A percentile compares a stretch with the other conserved stretches of the same genome.
phyloP scores from a whole-genome alignment of 2,329 filamentous ascomycete genomes.

The Colletotrichum incanum region DNA sequence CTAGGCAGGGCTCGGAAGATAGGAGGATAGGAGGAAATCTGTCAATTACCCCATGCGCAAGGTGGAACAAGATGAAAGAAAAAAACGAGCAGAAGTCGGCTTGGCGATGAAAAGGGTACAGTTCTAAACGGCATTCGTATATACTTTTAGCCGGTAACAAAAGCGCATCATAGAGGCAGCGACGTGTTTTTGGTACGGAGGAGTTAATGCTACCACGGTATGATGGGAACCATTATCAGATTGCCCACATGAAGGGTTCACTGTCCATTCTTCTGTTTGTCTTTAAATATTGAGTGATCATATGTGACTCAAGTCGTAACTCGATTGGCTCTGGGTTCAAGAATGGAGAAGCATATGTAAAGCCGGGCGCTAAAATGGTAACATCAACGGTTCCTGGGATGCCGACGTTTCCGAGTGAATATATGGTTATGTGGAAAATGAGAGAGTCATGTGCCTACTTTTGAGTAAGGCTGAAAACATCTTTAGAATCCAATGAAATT shows the following conservation, averaged over 20 bases:
- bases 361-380: background rate
- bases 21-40: slow-evolving; percentile 19
- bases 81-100: slow-evolving; percentile 5
- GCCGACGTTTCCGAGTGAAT: background rate
- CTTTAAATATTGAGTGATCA: background rate
- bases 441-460: background rate
- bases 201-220: slow-evolving; percentile 13
- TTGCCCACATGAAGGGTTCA: background rate
- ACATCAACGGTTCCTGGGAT: background rate
- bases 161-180: slow-evolving; percentile 31
- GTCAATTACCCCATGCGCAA: slow-evolving; percentile 17
- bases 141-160: slow-evolving; percentile 14
- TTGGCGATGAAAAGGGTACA: slow-evolving; percentile 13
- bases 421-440: background rate
- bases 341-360: background rate
- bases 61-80: slow-evolving; percentile 20
- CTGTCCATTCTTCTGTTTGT: background rate
- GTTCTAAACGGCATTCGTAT: slow-evolving; percentile 17
- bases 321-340: background rate
- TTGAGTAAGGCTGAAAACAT: slow-evolving; percentile 4
- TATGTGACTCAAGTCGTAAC: background rate
- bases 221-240: background rate
- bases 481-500: background rate
- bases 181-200: background rate
- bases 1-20: slow-evolving; percentile 11